Conservation (phyloP, 169 alveolate genomes). For the Plasmodium gallinaceum region DNA sequence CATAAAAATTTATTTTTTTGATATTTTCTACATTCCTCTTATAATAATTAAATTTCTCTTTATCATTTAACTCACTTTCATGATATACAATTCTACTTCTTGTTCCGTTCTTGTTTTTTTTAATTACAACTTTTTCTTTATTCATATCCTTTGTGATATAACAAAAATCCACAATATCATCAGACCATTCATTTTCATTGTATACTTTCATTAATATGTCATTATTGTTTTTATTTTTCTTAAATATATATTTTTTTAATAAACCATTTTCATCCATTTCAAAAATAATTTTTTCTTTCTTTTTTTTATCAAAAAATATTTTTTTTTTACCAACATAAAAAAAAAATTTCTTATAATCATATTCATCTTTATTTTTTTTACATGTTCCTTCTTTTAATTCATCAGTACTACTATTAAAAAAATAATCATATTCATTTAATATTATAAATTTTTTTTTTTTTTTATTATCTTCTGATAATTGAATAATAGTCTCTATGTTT, state of each 20-base stretch:
- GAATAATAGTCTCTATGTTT: slow-evolving; percentile 19
- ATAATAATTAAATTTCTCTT: slow-evolving; percentile 14
- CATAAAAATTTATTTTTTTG: slow-evolving; percentile 24
- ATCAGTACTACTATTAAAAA: slow-evolving; percentile 10
- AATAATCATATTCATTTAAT: slow-evolving; percentile 39
- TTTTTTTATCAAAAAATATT: slow-evolving; percentile 27
- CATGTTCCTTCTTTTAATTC: not conserved
- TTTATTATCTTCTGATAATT: slow-evolving; percentile 13
- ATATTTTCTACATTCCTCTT: not conserved
- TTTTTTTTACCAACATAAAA: slow-evolving; percentile 55
- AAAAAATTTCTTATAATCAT: not conserved
- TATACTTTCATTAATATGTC: slow-evolving; percentile 12
- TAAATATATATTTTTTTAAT: slow-evolving; percentile 12
- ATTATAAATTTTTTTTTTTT: not conserved
- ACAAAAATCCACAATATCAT: slow-evolving; percentile 38
- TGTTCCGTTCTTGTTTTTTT: slow-evolving; percentile 10
- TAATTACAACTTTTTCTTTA: slow-evolving; percentile 39
- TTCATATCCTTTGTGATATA: slow-evolving; percentile 18
- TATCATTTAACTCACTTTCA: slow-evolving; percentile 17
- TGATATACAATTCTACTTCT: not conserved
- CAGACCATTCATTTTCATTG: slow-evolving; percentile 48
- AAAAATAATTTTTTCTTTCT: slow-evolving; percentile 42
- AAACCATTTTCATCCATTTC: slow-evolving; percentile 18
- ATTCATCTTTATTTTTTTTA: not conserved
- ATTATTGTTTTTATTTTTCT: slow-evolving; percentile 12